Percentiles rank a stretch among this genome's conserved stretches.
These are phyloP conservation scores for Oryza australiensis DNA, from an alignment of 176 grass and related monocot species.

Conservation along the genomic window DNA sequence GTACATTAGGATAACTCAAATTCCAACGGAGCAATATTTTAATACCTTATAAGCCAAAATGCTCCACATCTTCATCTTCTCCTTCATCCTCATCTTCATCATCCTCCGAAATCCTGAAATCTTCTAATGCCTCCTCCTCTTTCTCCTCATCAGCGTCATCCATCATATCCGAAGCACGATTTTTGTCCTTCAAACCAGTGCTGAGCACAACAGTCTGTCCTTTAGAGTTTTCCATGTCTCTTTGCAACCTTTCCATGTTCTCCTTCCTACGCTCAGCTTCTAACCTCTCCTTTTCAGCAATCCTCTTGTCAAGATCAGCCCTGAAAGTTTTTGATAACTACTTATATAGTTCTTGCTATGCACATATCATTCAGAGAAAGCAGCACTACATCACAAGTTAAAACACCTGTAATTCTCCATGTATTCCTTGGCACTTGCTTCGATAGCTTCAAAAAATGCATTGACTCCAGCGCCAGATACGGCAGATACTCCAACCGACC, in stretches of 20 bases:
- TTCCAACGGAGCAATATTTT: background rate
- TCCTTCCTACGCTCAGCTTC: slow-evolving; percentile 67
- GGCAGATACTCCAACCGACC: slow-evolving; percentile 86
- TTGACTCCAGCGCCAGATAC: slow-evolving; percentile 76
- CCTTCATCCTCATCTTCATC: slow-evolving; percentile 76
- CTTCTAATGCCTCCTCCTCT: slow-evolving; percentile 60
- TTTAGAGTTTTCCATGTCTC: slow-evolving; percentile 92
- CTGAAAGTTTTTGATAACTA: slow-evolving; percentile 36
- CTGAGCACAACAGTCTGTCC: slow-evolving; percentile 83
- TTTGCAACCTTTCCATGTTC: slow-evolving; percentile 78
- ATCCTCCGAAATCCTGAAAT: slow-evolving; percentile 58
- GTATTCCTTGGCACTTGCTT: slow-evolving; percentile 78
- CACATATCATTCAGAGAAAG: background rate
- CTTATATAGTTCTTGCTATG: slow-evolving; percentile 6
- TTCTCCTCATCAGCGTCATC: slow-evolving; percentile 65
- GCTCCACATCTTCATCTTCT: slow-evolving; percentile 73
- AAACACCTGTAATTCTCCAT: slow-evolving; percentile 88
- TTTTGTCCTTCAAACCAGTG: slow-evolving; percentile 81
- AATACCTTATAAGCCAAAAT: slow-evolving; percentile 70
- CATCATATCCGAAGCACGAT: slow-evolving; percentile 45
- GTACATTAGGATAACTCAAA: background rate
- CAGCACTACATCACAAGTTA: background rate
- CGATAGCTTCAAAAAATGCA: slow-evolving; percentile 75
- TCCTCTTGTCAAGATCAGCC: slow-evolving; percentile 93
- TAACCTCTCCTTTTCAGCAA: slow-evolving; percentile 76